Evolutionary conservation across 345 rosid species (phyloP), one percentile per base, ranked within the genome.

Genomic region (Stellera chamaejasme): DNA sequence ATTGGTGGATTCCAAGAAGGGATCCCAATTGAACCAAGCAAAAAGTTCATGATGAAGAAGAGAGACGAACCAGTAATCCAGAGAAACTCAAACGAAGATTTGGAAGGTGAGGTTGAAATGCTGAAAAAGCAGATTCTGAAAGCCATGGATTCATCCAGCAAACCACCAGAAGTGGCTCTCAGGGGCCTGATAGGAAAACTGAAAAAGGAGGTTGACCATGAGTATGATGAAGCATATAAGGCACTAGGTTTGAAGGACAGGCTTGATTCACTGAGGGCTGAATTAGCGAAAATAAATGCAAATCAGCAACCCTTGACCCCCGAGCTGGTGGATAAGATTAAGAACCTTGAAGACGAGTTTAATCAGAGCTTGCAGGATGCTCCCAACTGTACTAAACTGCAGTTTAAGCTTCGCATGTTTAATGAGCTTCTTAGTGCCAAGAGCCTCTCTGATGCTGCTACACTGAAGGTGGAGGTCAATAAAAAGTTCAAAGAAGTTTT

Each of bases 1-100:
- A 74, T 92, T 41, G 96, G 96, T 71, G 79, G 79, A 41, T 80
- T 84, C 64, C 74, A 79, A 48, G 96, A 88, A 58, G 85, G 79
- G 60, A 71, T 65, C 27, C 81, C 84, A 3, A 42, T 88, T 49
- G 92, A 83, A 61, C 90, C 90, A 12, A 71, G 53, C 54, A 79
- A 66, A 65, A 88, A 81, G 74, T 5, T 69, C 59, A 85, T 79
- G 71, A 85, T 85, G 96, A 91, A 79, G 74, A 80, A 65, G 79
- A 86, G 77, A 61, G 90, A 82, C 11, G 67, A 70, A 48, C 64
- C 59, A 15, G 44, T 63, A 48, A 61, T 63, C 1, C 72, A 75
- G 36, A 76, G 41, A 56, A 62, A 78, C 58, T 67, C 82, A 16
- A 79, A 66, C 36, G 59, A 61, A 45, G 80, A 80, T 60, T 74